phyloP scores from a whole-genome alignment of 1,284 basidiomycete species.

The Coniferiporia weirii region DNA sequence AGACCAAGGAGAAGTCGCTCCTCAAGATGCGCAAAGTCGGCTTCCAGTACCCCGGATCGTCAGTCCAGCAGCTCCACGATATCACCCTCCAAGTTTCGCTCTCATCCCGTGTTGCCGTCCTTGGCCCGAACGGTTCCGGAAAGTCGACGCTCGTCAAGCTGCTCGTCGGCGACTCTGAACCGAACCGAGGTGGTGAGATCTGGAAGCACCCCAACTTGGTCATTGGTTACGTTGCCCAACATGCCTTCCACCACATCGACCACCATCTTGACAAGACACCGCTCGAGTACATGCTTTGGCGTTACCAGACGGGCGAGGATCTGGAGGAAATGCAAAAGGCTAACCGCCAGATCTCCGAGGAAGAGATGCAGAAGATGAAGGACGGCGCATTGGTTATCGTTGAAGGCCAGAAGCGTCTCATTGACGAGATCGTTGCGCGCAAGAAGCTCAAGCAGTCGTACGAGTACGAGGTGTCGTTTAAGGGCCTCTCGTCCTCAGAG shows the following conservation, averaged over 20 bases:
- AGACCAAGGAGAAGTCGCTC: conserved; percentile 98
- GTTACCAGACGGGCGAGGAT: conserved; percentile 99
- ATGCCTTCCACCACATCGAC: conserved; percentile 99
- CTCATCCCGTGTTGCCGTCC: conserved; percentile 93
- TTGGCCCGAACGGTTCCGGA: conserved; percentile 96
- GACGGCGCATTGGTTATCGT: conserved; percentile 83
- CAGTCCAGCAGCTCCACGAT: conserved; percentile 88
- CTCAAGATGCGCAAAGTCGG: conserved; percentile 97
- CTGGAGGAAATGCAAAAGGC: conserved; percentile 95
- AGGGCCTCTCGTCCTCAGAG: conserved; percentile 87
- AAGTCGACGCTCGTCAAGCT: conserved; percentile 99
- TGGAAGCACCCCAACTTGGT: conserved; percentile 99
- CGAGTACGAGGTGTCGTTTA: conserved; percentile 96
- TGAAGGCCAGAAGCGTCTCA: conserved; percentile 91
- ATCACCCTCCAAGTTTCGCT: conserved; percentile 95
- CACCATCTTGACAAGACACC: conserved; percentile 97
- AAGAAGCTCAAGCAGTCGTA: conserved; percentile 99
- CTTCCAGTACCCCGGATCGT: conserved; percentile 90
- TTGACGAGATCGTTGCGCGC: conserved; percentile 86
- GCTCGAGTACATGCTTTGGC: conserved; percentile 98
- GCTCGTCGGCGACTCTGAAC: conserved; percentile 95
- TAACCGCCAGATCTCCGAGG: conserved; percentile 80
- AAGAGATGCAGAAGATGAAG: conserved; percentile 95
- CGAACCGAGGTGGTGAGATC: conserved; percentile 93
- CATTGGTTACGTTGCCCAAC: conserved; percentile 97